Base-by-base conservation (phyloP, 768 basidiomycete species). In the Tephrocybe rancida region DNA sequence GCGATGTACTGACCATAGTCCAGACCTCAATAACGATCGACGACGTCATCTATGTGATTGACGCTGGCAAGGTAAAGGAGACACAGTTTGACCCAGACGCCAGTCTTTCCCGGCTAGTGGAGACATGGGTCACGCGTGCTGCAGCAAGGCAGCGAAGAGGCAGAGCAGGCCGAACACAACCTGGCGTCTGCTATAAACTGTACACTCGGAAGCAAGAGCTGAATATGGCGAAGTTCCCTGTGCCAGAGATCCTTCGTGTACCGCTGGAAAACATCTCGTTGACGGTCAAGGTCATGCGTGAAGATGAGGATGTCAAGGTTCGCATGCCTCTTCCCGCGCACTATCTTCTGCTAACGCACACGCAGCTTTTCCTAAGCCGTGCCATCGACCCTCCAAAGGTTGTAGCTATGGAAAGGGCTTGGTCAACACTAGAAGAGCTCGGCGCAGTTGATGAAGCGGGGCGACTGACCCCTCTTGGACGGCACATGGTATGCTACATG, bases 21-120 rank as follows among this genome's bases (percentile, higher is more conserved):
- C 46, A 94, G 85, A 95, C 92, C 1, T 92, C 90, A 2, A 90
- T 95, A 49, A 95, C 93, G 0, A 93, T 97, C 51, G 89, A 95
- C 61, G 93, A 95, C 61, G 80, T 95, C 21, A 76, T 88, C 32
- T 92, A 89, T 61, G 92, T 95, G 19, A 79, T 95, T 11, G 93
- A 96, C 63, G 73, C 83, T 0, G 93, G 93, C 5, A 90, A 85
- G 65, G 90, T 91, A 58, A 95, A 95, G 67, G 92, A 95, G 70
- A 88, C 80, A 3, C 84, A 82, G 58, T 85, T 78, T 51, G 88
- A 92, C 61, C 70, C 87, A 0, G 86, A 87, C 35, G 82, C 77
- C 1, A 84, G 88, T 22, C 73, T 97, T 59, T 88, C 92, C 25
- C 74, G 79, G 45, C 71, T 98, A n/a, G 81, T 81, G 5, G 95